Base-by-base conservation (phyloP, 2,329 filamentous ascomycete species). In the Amphichorda felina region DNA sequence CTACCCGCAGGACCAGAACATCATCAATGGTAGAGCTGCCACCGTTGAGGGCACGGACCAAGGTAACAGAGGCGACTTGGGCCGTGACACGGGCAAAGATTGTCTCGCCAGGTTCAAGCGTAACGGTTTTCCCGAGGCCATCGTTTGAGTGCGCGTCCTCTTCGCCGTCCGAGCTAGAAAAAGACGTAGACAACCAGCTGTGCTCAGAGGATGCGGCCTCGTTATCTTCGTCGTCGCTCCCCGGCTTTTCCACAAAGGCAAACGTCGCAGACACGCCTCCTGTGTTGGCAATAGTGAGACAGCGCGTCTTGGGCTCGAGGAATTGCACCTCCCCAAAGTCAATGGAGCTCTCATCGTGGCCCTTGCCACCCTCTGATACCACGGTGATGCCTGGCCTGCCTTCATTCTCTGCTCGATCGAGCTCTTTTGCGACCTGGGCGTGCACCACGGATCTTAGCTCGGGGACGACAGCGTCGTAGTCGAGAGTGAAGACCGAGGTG, bases 401-500 rank as follows among this genome's bases (percentile, higher is more conserved):
- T 58, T 96, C 89, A 42, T 96, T 96, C 53, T 96, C 89, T 2
- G 80, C 83, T 32, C 86, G 80, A 51, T 98, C 91, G 7, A 96
- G 65, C 48, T 94, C 83, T 37, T 82, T 73, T 2, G 83, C 88
- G 10, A 96, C 83, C 50, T 96, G 87, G 38, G 83, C 76, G 41
- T 94, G 82, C 0, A 96, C 68, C 42, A 76, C 80, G 2, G 85
- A 75, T 53, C 93, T 95, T 18, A 94, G 62, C 19, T 89, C 79
- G 0, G 87, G 82, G 0, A 93, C 77, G 1, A 94, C 83, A 1
- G 84, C 82, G 42, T 95, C 84, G 50, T 91, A 95, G 30, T 82
- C 79, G 7, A 98, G 59, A 0, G 74, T 80, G 50, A 96, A 96
- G 1, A 88, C 64, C 1, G 87, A 85, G 39, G 79, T 75, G 2